Percentiles rank a stretch among this genome's conserved stretches.
phyloP scores from a whole-genome alignment of 106 monocot species.

The Acanthochlamys bracteata region DNA sequence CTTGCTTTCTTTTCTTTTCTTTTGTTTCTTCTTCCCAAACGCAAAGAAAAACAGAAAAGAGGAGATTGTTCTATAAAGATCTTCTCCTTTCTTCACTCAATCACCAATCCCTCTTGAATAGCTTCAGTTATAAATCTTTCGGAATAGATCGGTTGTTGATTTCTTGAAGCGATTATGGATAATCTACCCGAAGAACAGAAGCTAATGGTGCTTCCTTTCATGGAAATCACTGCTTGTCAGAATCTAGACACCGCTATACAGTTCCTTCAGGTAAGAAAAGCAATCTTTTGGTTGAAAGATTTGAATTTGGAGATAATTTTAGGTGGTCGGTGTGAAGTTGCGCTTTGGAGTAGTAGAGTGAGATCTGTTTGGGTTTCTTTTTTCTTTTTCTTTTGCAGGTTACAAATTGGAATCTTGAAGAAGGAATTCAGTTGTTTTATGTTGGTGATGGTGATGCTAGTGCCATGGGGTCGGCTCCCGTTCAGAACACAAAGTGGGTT shows the following conservation, averaged over 20 bases:
- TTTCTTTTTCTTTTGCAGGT: slow-evolving; percentile 26
- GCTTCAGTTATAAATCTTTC: too few species aligned
- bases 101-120: too few species aligned
- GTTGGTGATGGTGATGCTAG: slow-evolving; percentile 47
- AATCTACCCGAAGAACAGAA: slow-evolving; percentile 1
- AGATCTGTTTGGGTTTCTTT: not conserved
- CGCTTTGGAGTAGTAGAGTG: not conserved
- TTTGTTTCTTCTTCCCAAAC: too few species aligned
- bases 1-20: too few species aligned
- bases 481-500: slow-evolving; percentile 19
- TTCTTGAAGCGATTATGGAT: not conserved
- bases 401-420: slow-evolving; percentile 76
- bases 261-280: slow-evolving; percentile 60
- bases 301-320: too few species aligned
- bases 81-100: too few species aligned
- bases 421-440: slow-evolving; percentile 80
- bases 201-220: slow-evolving; percentile 48
- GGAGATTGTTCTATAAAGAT: too few species aligned
- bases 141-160: too few species aligned
- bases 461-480: slow-evolving; percentile 9
- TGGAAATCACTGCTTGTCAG: slow-evolving; percentile 84
- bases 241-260: slow-evolving; percentile 57
- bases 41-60: too few species aligned
- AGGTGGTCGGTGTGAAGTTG: not conserved
- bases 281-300: too few species aligned